A percentile compares a stretch with the other conserved stretches of the same genome.
Conservation (phyloP, 1,284 basidiomycete species). For the Irpex sp. region DNA sequence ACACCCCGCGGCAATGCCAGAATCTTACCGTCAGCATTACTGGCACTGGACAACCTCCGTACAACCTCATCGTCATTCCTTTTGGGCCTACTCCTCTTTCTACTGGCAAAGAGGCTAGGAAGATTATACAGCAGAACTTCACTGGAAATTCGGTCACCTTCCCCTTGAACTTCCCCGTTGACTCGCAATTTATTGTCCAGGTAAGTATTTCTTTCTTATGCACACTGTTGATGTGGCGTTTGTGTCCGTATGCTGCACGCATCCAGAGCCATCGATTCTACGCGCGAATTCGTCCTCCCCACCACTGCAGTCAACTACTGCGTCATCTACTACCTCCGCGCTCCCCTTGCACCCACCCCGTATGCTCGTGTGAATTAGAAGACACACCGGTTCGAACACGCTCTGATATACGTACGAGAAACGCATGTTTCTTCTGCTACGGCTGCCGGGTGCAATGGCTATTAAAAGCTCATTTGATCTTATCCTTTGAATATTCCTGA, state of each 20-base stretch:
- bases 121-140: conserved; percentile 55
- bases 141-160: conserved; percentile 43
- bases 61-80: conserved; percentile 62
- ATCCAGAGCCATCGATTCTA: neutral
- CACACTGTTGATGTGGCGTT: neutral
- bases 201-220: conserved; percentile 40
- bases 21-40: conserved; percentile 54
- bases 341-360: neutral
- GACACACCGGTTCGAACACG: too few species aligned
- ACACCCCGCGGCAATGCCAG: conserved; percentile 58
- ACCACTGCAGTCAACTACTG: neutral
- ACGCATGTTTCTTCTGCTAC: too few species aligned
- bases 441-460: too few species aligned
- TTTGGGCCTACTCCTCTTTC: conserved; percentile 57
- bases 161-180: conserved; percentile 59
- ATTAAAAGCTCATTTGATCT: neutral
- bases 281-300: neutral
- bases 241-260: neutral
- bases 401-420: too few species aligned
- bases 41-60: conserved; percentile 57
- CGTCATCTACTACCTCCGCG: neutral
- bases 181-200: conserved; percentile 71
- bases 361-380: neutral
- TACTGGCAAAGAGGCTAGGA: conserved; percentile 61
- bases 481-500: neutral